Evolutionary conservation across 169 alveolate genomes (phyloP).

Genomic region (Besnoitia besnoiti): DNA sequence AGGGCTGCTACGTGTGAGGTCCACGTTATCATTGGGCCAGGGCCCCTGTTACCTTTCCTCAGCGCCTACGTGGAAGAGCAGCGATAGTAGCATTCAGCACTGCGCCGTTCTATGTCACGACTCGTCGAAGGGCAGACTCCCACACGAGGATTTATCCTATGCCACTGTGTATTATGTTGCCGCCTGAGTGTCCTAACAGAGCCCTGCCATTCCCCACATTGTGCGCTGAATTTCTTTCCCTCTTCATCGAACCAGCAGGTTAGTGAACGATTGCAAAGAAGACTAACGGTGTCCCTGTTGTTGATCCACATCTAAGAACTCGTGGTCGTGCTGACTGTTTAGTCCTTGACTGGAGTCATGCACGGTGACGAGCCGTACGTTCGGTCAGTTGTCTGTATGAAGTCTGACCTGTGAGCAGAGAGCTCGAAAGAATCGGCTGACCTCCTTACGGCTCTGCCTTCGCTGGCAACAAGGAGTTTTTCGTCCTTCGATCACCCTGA

Average conservation of each 20-base stretch:
- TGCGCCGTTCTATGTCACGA: too few species aligned
- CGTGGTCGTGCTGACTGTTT: too few species aligned
- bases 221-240: constrained; percentile 22
- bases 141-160: background rate
- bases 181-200: background rate
- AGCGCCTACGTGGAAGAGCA: background rate
- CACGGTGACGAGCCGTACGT: background rate
- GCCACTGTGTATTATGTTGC: background rate
- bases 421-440: background rate
- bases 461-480: background rate
- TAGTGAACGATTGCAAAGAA: background rate
- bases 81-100: too few species aligned
- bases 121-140: too few species aligned
- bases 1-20: background rate
- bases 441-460: background rate
- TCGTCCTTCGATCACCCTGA: background rate
- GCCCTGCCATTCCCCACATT: background rate
- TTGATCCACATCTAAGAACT: background rate
- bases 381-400: background rate
- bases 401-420: too few species aligned
- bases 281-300: background rate
- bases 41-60: background rate
- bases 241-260: constrained; percentile 21
- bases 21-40: background rate
- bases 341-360: too few species aligned